A percentile compares a stretch with the other conserved stretches of the same genome.
These are phyloP conservation scores for Schizopora paradoxa DNA, from an alignment of 1,284 basidiomycete genomes.

Conservation along the genomic window DNA sequence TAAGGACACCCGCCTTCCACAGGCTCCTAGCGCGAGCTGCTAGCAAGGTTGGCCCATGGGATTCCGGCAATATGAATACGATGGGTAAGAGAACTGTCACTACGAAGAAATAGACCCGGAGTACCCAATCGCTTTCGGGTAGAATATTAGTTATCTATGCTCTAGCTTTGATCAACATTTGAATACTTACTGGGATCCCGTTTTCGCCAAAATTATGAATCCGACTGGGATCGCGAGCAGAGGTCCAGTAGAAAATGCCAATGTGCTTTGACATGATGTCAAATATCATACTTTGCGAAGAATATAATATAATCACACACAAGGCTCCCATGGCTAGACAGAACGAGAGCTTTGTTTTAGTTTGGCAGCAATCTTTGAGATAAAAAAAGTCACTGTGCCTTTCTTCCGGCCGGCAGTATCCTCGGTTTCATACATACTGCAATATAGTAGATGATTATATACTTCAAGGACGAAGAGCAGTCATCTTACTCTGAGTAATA, in stretches of 20 bases:
- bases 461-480: not conserved
- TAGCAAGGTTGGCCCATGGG: slow-evolving; percentile 24
- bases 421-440: not conserved
- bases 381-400: not conserved
- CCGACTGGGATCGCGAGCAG: slow-evolving; percentile 23
- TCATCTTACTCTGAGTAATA: not conserved
- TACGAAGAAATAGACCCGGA: slow-evolving; percentile 25
- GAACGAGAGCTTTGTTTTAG: not conserved
- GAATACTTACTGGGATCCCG: slow-evolving; percentile 15
- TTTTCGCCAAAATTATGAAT: slow-evolving; percentile 23
- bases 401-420: not conserved
- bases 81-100: slow-evolving; percentile 21
- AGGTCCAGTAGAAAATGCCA: slow-evolving; percentile 16
- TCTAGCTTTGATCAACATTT: not conserved
- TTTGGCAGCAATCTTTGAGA: not conserved
- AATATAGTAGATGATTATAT: slow-evolving; percentile 10
- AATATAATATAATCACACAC: not conserved
- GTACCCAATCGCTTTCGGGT: slow-evolving; percentile 22
- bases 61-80: slow-evolving; percentile 24
- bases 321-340: not conserved
- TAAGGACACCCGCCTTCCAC: slow-evolving; percentile 17
- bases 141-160: not conserved
- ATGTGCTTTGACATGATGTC: not conserved
- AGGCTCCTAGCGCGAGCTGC: slow-evolving; percentile 18
- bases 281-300: not conserved